Percentiles rank a stretch among this genome's conserved stretches.
These are phyloP conservation scores for Fusarium sp. DNA, from an alignment of 2,329 filamentous ascomycete species.

Conservation along the genomic window DNA sequence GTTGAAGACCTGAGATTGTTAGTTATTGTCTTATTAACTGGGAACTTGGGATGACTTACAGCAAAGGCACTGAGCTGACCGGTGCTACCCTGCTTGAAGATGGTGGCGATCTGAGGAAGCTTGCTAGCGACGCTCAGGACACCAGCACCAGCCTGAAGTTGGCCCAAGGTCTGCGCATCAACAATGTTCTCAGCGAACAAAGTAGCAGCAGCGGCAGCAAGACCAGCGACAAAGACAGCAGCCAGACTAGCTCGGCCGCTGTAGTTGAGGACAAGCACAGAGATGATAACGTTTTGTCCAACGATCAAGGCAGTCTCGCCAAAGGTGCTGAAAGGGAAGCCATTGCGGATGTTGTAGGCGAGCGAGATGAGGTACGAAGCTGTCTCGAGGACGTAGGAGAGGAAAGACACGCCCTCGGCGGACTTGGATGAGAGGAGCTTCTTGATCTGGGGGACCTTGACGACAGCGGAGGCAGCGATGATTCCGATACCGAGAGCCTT, in stretches of 20 bases:
- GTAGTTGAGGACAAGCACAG: constrained; percentile 86
- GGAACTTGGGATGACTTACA: constrained; percentile 65
- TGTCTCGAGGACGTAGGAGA: constrained; percentile 94
- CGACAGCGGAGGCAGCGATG: constrained; percentile 87
- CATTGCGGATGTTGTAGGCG: constrained; percentile 90
- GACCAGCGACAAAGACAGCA: constrained; percentile 80
- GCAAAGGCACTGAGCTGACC: constrained; percentile 97
- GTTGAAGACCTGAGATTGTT: constrained; percentile 84
- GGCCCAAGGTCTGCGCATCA: constrained; percentile 74
- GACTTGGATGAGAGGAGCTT: constrained; percentile 88
- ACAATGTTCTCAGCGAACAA: constrained; percentile 77
- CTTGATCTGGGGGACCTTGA: constrained; percentile 97
- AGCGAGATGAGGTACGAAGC: constrained; percentile 87
- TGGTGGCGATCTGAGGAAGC: constrained; percentile 89
- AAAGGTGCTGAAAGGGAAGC: constrained; percentile 95
- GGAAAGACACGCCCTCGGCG: constrained; percentile 85
- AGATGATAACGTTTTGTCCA: constrained; percentile 91
- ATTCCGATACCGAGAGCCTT: constrained; percentile 95
- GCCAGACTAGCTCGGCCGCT: constrained; percentile 75
- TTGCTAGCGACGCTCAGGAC: constrained; percentile 89
- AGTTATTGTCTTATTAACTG: not conserved
- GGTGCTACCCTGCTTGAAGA: constrained; percentile 86
- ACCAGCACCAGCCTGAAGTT: constrained; percentile 87
- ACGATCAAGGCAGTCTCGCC: constrained; percentile 95
- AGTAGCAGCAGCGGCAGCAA: constrained; percentile 76